Percentiles rank a stretch among this genome's conserved stretches.
Conservation (phyloP, 495 filamentous ascomycete genomes). For the Penicillium longicatenatum region DNA sequence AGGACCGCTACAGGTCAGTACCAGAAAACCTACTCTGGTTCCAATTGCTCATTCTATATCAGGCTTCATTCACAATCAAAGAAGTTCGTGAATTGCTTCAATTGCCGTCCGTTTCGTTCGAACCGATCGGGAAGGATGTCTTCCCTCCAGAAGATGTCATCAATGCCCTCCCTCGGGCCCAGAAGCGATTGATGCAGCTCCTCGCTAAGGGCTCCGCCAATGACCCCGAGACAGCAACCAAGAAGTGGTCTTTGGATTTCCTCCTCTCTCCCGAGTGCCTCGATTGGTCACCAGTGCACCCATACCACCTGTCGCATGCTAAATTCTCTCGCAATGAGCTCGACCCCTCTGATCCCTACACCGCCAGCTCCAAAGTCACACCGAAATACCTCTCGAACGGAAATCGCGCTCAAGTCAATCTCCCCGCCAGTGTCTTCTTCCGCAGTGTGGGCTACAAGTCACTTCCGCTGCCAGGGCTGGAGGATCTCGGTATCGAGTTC, state of each 20-base stretch:
- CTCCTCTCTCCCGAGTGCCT: conserved; percentile 75
- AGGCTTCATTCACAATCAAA: conserved; percentile 93
- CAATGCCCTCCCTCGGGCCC: conserved; percentile 66
- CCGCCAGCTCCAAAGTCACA: conserved; percentile 42
- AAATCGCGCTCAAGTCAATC: conserved; percentile 51
- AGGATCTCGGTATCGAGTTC: conserved; percentile 78
- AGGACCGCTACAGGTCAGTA: conserved; percentile 77
- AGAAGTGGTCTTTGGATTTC: conserved; percentile 83
- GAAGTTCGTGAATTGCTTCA: conserved; percentile 85
- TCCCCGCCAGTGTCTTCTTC: conserved; percentile 71
- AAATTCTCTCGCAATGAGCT: conserved; percentile 67
- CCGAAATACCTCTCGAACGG: conserved; percentile 39
- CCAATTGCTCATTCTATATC: conserved; percentile 10
- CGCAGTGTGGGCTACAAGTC: conserved; percentile 92
- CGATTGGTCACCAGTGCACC: conserved; percentile 46
- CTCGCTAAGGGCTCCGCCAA: conserved; percentile 69
- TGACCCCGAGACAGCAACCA: conserved; percentile 47
- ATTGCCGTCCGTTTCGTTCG: conserved; percentile 71
- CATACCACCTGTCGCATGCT: conserved; percentile 56
- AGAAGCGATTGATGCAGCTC: conserved; percentile 76
- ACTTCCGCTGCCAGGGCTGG: conserved; percentile 70
- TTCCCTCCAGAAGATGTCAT: conserved; percentile 59
- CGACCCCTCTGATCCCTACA: conserved; percentile 46
- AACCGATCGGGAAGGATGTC: conserved; percentile 63
- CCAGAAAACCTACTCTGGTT: not conserved